Conservation (phyloP, 805 yeast genomes). For the Danielozyma ontarioensis region DNA sequence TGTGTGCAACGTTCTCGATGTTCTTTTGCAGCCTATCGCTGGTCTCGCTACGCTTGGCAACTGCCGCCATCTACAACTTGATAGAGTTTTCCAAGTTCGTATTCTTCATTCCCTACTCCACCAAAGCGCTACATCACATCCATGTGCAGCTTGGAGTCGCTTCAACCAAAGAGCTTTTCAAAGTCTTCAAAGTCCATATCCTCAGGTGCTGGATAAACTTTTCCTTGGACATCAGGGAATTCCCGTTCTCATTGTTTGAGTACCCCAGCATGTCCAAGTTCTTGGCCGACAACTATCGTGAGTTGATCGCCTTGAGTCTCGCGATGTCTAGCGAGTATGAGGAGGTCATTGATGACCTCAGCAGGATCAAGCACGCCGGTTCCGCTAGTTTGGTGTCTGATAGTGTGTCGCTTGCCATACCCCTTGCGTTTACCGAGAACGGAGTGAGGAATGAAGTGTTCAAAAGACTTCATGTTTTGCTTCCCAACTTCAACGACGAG, state of each 20-base stretch:
- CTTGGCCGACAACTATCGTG: conserved; percentile 24
- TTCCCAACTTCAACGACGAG: conserved; percentile 16
- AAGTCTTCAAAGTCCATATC: conserved; percentile 25
- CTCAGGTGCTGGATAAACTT: conserved; percentile 42
- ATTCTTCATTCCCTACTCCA: conserved; percentile 25
- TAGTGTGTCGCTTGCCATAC: conserved; percentile 34
- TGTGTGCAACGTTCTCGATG: conserved; percentile 30
- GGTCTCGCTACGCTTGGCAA: conserved; percentile 22
- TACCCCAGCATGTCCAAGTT: conserved; percentile 26
- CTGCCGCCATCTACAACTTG: conserved; percentile 35
- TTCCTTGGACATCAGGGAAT: conserved; percentile 20
- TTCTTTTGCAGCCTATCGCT: conserved; percentile 29
- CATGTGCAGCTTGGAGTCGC: conserved; percentile 10
- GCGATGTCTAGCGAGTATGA: conserved; percentile 13
- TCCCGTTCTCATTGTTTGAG: conserved; percentile 40
- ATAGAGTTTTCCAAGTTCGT: conserved; percentile 34
- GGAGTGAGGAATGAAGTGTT: conserved; percentile 34
- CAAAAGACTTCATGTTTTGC: conserved; percentile 6
- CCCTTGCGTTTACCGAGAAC: conserved; percentile 37
- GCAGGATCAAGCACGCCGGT: conserved; percentile 10
- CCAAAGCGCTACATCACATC: conserved; percentile 17
- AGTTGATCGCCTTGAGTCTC: conserved; percentile 33
- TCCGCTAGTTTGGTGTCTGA: conserved; percentile 18
- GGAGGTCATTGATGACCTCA: conserved; percentile 6
- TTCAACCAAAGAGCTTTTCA: conserved; percentile 19